phyloP scores from a whole-genome alignment of 345 rosid genomes.

The Camelina hispida region DNA sequence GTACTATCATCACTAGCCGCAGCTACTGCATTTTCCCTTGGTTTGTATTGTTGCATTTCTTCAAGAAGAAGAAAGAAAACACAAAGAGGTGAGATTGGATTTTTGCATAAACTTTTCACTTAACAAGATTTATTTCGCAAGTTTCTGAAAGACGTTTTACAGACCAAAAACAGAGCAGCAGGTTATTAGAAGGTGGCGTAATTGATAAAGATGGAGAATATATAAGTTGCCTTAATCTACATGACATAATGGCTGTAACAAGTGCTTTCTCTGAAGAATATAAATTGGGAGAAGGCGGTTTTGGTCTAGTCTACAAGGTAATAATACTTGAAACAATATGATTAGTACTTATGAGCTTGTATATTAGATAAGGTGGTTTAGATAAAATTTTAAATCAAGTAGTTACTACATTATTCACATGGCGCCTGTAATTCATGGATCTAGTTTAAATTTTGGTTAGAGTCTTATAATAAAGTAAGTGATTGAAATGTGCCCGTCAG shows the following conservation, averaged over 20 bases:
- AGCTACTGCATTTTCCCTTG: not conserved
- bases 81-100: not conserved
- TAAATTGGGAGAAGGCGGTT: not conserved
- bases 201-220: conserved; percentile 3
- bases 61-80: not conserved
- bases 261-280: not conserved
- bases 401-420: no score
- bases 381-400: no score
- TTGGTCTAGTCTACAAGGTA: not conserved
- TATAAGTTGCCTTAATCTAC: not conserved
- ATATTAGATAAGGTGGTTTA: no score
- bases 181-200: not conserved
- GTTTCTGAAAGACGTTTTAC: not conserved
- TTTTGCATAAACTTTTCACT: not conserved
- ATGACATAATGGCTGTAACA: not conserved
- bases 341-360: not conserved
- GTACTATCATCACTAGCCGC: not conserved
- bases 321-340: not conserved
- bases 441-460: no score
- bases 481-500: not conserved
- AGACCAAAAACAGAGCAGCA: not conserved
- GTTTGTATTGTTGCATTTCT: not conserved
- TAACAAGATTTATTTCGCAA: not conserved
- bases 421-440: no score
- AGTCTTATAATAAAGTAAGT: not conserved